Percentiles rank a stretch among this genome's conserved stretches.
These are phyloP conservation scores for Metarhizium sp. DNA, from an alignment of 2,329 filamentous ascomycete species.

Conservation along the genomic window DNA sequence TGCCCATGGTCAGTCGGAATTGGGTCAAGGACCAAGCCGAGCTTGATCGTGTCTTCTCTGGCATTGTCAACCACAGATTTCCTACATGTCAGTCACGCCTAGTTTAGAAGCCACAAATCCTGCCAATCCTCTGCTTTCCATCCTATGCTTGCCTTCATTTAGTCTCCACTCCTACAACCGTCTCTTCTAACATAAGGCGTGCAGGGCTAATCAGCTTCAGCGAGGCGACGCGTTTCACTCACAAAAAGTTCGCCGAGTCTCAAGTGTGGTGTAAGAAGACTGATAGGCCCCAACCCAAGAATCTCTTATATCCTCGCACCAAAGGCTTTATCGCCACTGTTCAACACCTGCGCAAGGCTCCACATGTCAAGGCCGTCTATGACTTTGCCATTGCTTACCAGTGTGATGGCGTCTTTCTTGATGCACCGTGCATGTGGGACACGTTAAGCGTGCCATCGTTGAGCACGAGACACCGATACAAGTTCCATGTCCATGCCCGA, in stretches of 20 bases:
- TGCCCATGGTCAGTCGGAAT: conserved; percentile 52
- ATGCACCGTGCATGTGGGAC: conserved; percentile 43
- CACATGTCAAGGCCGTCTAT: conserved; percentile 45
- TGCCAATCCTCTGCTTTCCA: too few species aligned
- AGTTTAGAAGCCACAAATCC: neutral
- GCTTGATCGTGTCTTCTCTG: conserved; percentile 46
- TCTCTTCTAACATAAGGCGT: neutral
- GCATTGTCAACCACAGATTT: conserved; percentile 40
- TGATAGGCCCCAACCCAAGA: conserved; percentile 39
- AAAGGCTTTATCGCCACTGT: conserved; percentile 53
- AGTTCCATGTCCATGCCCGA: conserved; percentile 40
- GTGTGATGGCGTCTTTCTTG: conserved; percentile 30
- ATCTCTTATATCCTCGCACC: conserved; percentile 50
- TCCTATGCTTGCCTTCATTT: neutral
- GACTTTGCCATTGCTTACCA: conserved; percentile 47
- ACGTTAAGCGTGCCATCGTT: conserved; percentile 33
- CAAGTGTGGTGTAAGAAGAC: conserved; percentile 42
- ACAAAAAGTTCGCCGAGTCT: conserved; percentile 40
- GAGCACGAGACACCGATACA: conserved; percentile 29
- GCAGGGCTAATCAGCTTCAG: conserved; percentile 56
- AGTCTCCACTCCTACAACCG: too few species aligned
- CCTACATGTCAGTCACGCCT: conserved; percentile 42
- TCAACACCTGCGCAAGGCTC: conserved; percentile 40
- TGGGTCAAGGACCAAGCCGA: conserved; percentile 49
- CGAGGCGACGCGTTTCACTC: conserved; percentile 52